Percentiles rank a stretch among this genome's conserved stretches.
Evolutionary conservation across 2,329 filamentous ascomycete genomes (phyloP).

Genomic region (Clonostachys solani): DNA sequence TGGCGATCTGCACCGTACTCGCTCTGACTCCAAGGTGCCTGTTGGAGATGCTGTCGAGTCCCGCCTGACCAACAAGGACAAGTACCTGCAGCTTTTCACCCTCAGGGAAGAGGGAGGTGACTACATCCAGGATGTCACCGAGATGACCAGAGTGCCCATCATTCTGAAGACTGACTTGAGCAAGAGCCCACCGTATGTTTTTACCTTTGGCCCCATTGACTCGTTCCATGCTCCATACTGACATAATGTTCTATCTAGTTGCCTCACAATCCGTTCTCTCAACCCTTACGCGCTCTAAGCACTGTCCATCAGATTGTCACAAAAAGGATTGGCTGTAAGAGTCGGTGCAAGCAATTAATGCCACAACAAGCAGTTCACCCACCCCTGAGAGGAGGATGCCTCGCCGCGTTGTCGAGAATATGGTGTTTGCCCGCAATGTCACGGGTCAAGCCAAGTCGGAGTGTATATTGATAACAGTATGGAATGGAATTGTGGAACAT

Average conservation of each 20-base stretch:
- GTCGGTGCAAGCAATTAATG: too few relatives aligned
- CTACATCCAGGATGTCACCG: slow-evolving; percentile 96
- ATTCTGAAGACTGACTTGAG: slow-evolving; percentile 96
- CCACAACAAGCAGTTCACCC: too few relatives aligned
- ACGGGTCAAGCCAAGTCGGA: too few relatives aligned
- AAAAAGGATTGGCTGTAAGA: too few relatives aligned
- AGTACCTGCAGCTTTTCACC: slow-evolving; percentile 86
- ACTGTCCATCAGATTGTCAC: neutral
- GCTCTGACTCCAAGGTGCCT: slow-evolving; percentile 89
- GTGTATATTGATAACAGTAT: too few relatives aligned
- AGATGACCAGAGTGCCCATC: slow-evolving; percentile 97
- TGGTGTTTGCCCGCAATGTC: too few relatives aligned
- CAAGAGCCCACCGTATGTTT: slow-evolving; percentile 97
- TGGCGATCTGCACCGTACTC: slow-evolving; percentile 76
- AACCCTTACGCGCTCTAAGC: slow-evolving; percentile 68
- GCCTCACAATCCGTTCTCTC: slow-evolving; percentile 77
- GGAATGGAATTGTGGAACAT: too few relatives aligned
- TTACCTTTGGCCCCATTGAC: neutral
- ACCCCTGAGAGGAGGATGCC: too few relatives aligned
- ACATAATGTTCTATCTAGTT: slow-evolving; percentile 41
- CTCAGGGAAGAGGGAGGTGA: slow-evolving; percentile 90
- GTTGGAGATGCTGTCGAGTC: slow-evolving; percentile 70
- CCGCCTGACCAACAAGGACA: slow-evolving; percentile 89
- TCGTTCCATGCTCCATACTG: neutral
- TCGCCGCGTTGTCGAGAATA: too few relatives aligned